Evolutionary conservation across 129 eudicot species (phyloP), one percentile per base, ranked within the genome.

Genomic region (Smallanthus sonchifolius): DNA sequence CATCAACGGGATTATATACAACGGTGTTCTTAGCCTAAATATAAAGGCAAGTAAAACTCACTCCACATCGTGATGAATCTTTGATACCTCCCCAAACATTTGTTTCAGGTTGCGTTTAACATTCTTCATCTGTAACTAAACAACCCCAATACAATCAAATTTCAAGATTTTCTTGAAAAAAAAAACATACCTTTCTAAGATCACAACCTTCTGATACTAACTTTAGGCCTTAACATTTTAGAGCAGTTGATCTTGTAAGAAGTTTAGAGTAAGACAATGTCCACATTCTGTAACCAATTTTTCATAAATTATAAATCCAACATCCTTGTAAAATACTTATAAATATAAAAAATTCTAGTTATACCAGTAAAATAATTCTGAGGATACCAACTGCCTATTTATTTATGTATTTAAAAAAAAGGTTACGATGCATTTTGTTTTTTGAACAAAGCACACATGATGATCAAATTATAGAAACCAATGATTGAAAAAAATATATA

Each of bases 141-240:
- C 54, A 15, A 52, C 44, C 73, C 70, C 70, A 43, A 43, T 38
- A 30, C 66, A 37, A 72, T 62, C 67, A 78, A 60, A 47, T 15
- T 57, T 69, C 65, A 69, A 69, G 64, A 60, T 70, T 77, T 60
- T 67, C 62, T 57, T 16, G 44, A 51, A 47, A 75, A 37, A 17
- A 74, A 42, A 44, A 65, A 62, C 92, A 82, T 70, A 89, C 97
- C 78, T 83, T 65, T 74, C 80, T 82, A 66, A 89, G 83, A 87
- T 80, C 84, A 61, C 97, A 92, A 56, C 86, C 88, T 80, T 92
- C 96, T 72, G 93, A 81, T 77, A 89, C 85, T 67, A 92, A 80
- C 65, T 92, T 89, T n/a, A 88, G 64, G 49, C 80, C 83, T 81
- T 82, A 94, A 10, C 84, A 86, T 85, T 84, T 96, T 60, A 79